A percentile compares a stretch with the other conserved stretches of the same genome.
Evolutionary conservation across 192 early-diverging fungal genomes (phyloP).

Genomic region (Spinellus fusiger): DNA sequence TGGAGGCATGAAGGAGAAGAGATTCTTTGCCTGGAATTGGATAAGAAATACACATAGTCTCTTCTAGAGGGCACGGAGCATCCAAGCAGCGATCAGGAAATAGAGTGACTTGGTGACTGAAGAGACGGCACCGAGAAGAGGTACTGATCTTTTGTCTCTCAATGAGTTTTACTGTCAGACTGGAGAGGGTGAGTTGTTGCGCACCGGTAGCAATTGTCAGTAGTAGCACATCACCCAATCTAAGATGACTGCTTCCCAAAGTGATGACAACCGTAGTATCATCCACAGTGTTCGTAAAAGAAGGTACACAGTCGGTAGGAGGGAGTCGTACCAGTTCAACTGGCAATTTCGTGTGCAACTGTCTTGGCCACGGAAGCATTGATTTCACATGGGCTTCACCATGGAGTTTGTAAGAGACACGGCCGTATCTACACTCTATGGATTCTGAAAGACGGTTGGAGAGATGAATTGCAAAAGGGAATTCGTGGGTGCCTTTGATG

Average conservation of each 20-base stretch:
- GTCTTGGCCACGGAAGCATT: background rate
- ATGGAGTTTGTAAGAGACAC: conserved; percentile 19
- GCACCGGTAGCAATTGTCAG: too few relatives aligned
- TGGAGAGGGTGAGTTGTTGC: too few relatives aligned
- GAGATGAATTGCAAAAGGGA: conserved; percentile 28
- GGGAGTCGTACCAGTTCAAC: conserved; percentile 17
- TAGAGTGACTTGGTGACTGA: conserved; percentile 26
- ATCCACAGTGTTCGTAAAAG: too few relatives aligned
- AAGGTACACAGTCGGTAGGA: background rate
- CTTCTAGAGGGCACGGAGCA: background rate
- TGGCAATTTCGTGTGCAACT: background rate
- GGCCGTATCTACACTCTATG: conserved; percentile 25
- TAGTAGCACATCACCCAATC: too few relatives aligned
- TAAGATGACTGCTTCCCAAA: too few relatives aligned
- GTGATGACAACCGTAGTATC: too few relatives aligned
- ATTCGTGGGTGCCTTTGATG: conserved; percentile 8
- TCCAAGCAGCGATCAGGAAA: background rate
- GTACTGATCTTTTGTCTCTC: conserved; percentile 25
- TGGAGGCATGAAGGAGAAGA: conserved; percentile 17
- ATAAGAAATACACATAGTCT: conserved; percentile 10
- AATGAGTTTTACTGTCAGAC: conserved; percentile 15
- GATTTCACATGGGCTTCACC: conserved; percentile 17
- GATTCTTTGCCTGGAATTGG: conserved; percentile 18
- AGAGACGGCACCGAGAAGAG: conserved; percentile 19
- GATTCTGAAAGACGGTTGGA: conserved; percentile 27